These are phyloP conservation scores for Cladosporium sp. DNA, from an alignment of 2,329 filamentous ascomycete genomes.

Conservation along the genomic window DNA sequence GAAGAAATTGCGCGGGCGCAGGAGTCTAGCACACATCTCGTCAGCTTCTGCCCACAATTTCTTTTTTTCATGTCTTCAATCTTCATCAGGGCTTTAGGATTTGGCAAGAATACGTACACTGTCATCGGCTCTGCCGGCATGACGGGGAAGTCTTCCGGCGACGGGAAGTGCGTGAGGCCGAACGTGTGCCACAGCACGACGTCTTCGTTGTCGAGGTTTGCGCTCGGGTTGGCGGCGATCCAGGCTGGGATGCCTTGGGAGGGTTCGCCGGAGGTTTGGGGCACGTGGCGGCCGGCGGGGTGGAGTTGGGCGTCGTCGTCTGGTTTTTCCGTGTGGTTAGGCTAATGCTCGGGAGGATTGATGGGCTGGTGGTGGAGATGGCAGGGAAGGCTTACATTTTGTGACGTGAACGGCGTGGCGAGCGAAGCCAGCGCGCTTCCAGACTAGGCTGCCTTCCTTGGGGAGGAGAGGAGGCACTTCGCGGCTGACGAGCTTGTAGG, in stretches of 20 bases:
- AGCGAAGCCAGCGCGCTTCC: constrained; percentile 86
- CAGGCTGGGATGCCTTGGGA: constrained; percentile 69
- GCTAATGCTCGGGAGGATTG: too few relatives aligned
- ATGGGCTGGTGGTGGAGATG: neutral
- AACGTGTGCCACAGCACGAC: constrained; percentile 94
- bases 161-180: constrained; percentile 82
- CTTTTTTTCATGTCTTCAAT: too few relatives aligned
- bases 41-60: neutral
- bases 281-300: constrained; percentile 81
- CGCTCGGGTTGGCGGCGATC: constrained; percentile 65
- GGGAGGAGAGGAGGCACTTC: constrained; percentile 76
- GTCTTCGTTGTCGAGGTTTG: constrained; percentile 73
- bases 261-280: constrained; percentile 78
- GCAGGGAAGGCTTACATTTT: constrained; percentile 59
- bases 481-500: constrained; percentile 84
- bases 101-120: constrained; percentile 1
- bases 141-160: constrained; percentile 85
- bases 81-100: neutral
- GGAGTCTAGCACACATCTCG: constrained; percentile 38
- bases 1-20: constrained; percentile 81
- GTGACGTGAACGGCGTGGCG: constrained; percentile 85
- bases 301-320: constrained; percentile 78
- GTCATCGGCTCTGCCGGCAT: constrained; percentile 72
- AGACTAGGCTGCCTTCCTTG: constrained; percentile 75
- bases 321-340: constrained; percentile 28